Percentiles rank a stretch among this genome's conserved stretches.
phyloP scores from a whole-genome alignment of 768 basidiomycete species.

The Rhodotorula babjevae region DNA sequence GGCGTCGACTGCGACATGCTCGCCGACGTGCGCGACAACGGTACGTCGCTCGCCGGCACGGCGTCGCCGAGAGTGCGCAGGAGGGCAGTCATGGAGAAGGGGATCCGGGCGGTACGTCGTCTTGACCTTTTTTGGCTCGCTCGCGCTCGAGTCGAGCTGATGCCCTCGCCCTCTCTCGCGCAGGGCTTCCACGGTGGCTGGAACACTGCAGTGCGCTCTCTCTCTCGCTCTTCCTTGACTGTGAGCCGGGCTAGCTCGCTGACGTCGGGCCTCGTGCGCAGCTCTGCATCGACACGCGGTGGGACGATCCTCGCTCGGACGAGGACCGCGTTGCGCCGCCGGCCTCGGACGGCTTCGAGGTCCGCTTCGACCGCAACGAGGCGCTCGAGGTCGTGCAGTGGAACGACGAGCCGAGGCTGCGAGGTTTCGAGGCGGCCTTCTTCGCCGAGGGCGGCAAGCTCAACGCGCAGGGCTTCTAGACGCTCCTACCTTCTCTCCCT shows the following conservation, averaged over 20 bases:
- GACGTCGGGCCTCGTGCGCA: too few relatives aligned
- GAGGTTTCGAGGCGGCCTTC: constrained; percentile 27
- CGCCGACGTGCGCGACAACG: constrained; percentile 43
- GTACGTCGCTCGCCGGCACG: constrained; percentile 26
- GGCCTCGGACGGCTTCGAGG: constrained; percentile 22
- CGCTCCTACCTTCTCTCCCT: too few relatives aligned
- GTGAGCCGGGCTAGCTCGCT: too few relatives aligned
- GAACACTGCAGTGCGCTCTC: not conserved
- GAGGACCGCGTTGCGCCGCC: constrained; percentile 14
- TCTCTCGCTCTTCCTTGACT: too few relatives aligned
- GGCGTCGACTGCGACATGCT: constrained; percentile 41
- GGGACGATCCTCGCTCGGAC: constrained; percentile 20
- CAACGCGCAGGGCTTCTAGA: constrained; percentile 1
- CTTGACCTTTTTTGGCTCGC: not conserved
- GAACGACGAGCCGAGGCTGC: constrained; percentile 18
- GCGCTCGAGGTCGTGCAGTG: constrained; percentile 21
- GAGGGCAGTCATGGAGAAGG: constrained; percentile 44
- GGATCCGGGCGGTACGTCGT: constrained; percentile 31
- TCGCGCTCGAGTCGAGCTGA: too few relatives aligned
- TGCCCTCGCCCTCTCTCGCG: too few relatives aligned
- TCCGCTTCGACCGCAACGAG: constrained; percentile 31
- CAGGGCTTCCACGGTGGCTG: constrained; percentile 40
- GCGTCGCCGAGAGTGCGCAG: constrained; percentile 34
- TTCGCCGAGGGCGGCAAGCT: constrained; percentile 9
- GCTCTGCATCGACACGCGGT: constrained; percentile 25